phyloP scores from a whole-genome alignment of 805 yeast genomes.

The Barnettozyma siamensis region DNA sequence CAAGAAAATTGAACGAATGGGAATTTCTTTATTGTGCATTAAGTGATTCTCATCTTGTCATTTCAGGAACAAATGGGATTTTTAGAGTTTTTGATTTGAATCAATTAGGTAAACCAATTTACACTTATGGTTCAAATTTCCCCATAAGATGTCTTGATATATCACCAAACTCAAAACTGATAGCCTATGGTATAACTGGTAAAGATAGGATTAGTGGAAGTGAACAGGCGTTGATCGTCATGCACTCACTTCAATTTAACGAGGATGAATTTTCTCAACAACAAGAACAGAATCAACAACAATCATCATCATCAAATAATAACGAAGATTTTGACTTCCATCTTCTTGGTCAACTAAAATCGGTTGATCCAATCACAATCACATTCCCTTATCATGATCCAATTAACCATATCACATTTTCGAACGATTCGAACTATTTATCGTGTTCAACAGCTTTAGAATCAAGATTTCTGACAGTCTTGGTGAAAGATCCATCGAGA shows the following conservation, averaged over 20 bases:
- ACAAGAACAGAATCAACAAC: not conserved
- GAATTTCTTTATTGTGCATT: slow-evolving; percentile 56
- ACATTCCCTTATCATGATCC: slow-evolving; percentile 87
- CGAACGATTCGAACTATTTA: slow-evolving; percentile 62
- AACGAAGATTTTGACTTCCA: slow-evolving; percentile 5
- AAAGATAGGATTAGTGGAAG: slow-evolving; percentile 60
- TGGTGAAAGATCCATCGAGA: slow-evolving; percentile 54
- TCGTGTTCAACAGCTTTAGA: slow-evolving; percentile 67
- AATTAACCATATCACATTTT: slow-evolving; percentile 65
- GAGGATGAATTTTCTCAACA: slow-evolving; percentile 1
- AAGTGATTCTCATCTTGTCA: slow-evolving; percentile 50
- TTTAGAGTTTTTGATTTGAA: slow-evolving; percentile 59
- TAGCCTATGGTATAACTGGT: slow-evolving; percentile 82
- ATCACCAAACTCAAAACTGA: slow-evolving; percentile 53
- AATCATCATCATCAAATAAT: not conserved
- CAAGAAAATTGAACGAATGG: slow-evolving; percentile 40
- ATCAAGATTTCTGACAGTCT: slow-evolving; percentile 66
- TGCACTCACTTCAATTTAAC: slow-evolving; percentile 36
- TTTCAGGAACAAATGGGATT: slow-evolving; percentile 68
- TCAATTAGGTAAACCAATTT: slow-evolving; percentile 54
- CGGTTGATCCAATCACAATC: slow-evolving; percentile 59
- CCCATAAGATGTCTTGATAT: slow-evolving; percentile 77
- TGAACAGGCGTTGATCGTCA: slow-evolving; percentile 70
- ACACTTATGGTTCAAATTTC: slow-evolving; percentile 62
- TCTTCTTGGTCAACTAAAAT: slow-evolving; percentile 15